phyloP scores from a whole-genome alignment of 306 rosid genomes.

The Astragalus glycyphyllos region DNA sequence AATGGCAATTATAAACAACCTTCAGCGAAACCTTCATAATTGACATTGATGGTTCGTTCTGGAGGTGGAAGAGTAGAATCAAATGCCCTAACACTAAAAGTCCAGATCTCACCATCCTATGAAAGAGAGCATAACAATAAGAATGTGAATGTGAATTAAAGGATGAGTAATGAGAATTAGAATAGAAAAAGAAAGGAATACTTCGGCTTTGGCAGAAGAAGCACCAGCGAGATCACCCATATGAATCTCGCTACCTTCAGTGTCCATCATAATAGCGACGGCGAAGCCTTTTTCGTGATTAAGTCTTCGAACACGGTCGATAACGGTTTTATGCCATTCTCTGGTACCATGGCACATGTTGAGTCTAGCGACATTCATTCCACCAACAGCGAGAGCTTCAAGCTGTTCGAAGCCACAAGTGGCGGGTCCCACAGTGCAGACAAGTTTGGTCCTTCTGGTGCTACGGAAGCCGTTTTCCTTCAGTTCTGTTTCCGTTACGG shows the following conservation, averaged over 20 bases:
- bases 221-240: constrained; percentile 98
- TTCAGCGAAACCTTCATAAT: constrained; percentile 95
- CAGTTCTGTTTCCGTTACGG: constrained; percentile 83
- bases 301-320: constrained; percentile 75
- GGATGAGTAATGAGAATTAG: not conserved
- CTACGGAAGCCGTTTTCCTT: constrained; percentile 91
- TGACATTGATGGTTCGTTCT: constrained; percentile 81
- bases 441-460: constrained; percentile 81
- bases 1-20: constrained; percentile 53
- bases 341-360: constrained; percentile 98
- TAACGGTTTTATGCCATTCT: constrained; percentile 84
- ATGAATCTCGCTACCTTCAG: constrained; percentile 98
- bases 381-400: constrained; percentile 91
- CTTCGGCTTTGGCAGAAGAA: constrained; percentile 94
- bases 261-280: constrained; percentile 98
- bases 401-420: constrained; percentile 84
- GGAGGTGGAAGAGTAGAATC: constrained; percentile 86
- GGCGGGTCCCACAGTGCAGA: constrained; percentile 94
- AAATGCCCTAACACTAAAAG: constrained; percentile 93
- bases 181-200: not conserved
- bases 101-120: constrained; percentile 97
- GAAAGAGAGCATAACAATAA: not conserved
- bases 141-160: not conserved
- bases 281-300: constrained; percentile 91
- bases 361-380: constrained; percentile 93